Conservation (phyloP, 768 basidiomycete species). For the Panus rudis region DNA sequence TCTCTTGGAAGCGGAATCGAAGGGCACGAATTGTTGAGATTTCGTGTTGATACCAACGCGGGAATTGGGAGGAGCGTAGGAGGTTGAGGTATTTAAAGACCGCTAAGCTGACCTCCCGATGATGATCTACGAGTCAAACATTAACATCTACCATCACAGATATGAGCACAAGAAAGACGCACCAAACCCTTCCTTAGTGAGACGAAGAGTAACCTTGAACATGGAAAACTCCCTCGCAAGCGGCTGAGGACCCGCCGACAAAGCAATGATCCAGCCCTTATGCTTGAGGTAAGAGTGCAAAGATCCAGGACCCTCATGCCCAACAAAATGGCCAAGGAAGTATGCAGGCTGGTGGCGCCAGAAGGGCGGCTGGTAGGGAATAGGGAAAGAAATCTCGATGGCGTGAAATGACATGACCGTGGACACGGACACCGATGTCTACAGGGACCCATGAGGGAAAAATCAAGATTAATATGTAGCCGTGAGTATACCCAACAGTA, state of each 20-base stretch:
- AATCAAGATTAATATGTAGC: neutral
- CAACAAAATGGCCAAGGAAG: slow-evolving; percentile 76
- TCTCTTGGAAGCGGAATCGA: slow-evolving; percentile 84
- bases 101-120: slow-evolving; percentile 61
- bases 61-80: slow-evolving; percentile 52
- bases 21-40: slow-evolving; percentile 61
- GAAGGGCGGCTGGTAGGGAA: slow-evolving; percentile 63
- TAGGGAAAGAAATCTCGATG: slow-evolving; percentile 74
- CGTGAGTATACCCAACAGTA: too few species aligned
- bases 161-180: slow-evolving; percentile 24
- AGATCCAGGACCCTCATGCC: slow-evolving; percentile 92
- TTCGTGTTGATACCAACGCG: slow-evolving; percentile 71
- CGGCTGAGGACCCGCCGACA: slow-evolving; percentile 63
- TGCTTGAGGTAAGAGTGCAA: slow-evolving; percentile 84
- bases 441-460: slow-evolving; percentile 10
- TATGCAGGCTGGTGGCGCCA: slow-evolving; percentile 75
- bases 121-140: slow-evolving; percentile 47
- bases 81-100: slow-evolving; percentile 76
- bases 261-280: slow-evolving; percentile 77
- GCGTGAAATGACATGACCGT: slow-evolving; percentile 85
- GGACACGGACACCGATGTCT: slow-evolving; percentile 81
- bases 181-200: slow-evolving; percentile 88
- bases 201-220: slow-evolving; percentile 75
- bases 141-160: slow-evolving; percentile 4
- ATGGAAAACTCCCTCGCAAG: slow-evolving; percentile 81